Base-by-base conservation (phyloP, 495 filamentous ascomycete species). In the Parathielavia hyrcaniae region DNA sequence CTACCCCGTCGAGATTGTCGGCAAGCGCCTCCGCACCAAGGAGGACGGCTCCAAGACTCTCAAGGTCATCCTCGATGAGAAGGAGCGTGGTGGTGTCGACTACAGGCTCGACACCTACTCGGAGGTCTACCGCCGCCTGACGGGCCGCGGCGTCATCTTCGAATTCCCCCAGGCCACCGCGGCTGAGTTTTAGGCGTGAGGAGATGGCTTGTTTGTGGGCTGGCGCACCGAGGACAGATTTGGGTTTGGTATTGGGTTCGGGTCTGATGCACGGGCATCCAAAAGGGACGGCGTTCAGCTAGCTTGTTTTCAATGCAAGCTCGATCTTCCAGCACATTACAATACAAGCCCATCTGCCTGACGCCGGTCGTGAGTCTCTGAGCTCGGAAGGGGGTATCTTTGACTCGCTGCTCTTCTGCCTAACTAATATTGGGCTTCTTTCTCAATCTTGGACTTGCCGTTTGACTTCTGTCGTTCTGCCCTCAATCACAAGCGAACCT, bases 1-100 rank as follows among this genome's bases (percentile, higher is more conserved):
- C 78, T 98, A 88, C 86, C 93, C 93, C 71, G 95, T 97, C 67
- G 93, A 98, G 88, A 97, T 98, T 68, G 93, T 98, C 68, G 93
- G 93, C 77, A 97, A 97, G 90, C 88, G 93, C 69, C 77, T 86
- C 72, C 84, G 92, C 74, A 97, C 92, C 77, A 87, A 93, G 79
- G 91, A 96, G 82, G 93, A 98, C 77, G 89, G 89, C 75, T 86
- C 81, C 83, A 97, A 97, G 86, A 80, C 92, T 71, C 83, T 96
- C 73, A 98, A 98, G 87, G 87, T 98, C 68, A 84, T 97, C 69
- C 83, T 98, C 55, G 93, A 98, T 75, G 93, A 97, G 86, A 97
- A 97, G 90, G 93, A 98, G 89, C 86, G 90, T 68, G 91, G 92
- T 67, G 89, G 89, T 73, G 91, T 97, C 65, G 93, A 97, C 83